Percentiles rank a stretch among this genome's conserved stretches.
phyloP scores from a whole-genome alignment of 495 filamentous ascomycete genomes.

The Trichocladium antarcticum region DNA sequence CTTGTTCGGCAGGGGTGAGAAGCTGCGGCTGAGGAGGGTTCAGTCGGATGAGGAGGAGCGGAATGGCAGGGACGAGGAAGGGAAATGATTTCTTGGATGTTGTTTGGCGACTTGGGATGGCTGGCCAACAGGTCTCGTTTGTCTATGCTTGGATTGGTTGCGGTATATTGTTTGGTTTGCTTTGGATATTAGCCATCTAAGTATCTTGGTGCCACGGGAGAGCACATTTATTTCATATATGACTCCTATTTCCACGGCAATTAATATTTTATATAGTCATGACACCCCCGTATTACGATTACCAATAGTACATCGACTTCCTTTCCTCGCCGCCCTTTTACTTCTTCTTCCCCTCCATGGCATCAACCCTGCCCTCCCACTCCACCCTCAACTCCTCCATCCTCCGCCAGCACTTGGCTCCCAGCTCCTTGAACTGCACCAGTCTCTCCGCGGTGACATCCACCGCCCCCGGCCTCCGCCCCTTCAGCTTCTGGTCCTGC shows the following conservation, averaged over 20 bases:
- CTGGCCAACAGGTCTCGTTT: not conserved
- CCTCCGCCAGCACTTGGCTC: conserved; percentile 61
- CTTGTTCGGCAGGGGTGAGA: conserved; percentile 45
- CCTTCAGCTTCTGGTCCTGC: conserved; percentile 36
- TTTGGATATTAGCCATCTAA: not conserved
- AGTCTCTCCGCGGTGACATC: conserved; percentile 54
- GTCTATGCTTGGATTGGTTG: too few species aligned
- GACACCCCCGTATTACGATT: too few species aligned
- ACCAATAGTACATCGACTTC: not conserved
- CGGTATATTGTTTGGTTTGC: not conserved
- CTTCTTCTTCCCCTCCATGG: not conserved
- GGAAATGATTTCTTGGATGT: not conserved
- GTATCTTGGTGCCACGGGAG: too few species aligned
- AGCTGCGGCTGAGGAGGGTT: conserved; percentile 46
- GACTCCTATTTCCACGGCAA: too few species aligned
- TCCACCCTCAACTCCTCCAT: conserved; percentile 71
- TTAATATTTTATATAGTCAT: too few species aligned
- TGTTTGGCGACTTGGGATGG: too few species aligned
- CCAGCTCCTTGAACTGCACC: conserved; percentile 63
- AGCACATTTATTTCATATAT: too few species aligned
- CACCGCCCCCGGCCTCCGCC: conserved; percentile 44
- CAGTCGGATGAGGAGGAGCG: conserved; percentile 25
- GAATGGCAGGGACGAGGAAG: not conserved
- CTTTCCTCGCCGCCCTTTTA: not conserved
- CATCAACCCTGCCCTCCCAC: conserved; percentile 55